Evolutionary conservation across 2,329 filamentous ascomycete genomes (phyloP).

Genomic region (Xylaria sp.): DNA sequence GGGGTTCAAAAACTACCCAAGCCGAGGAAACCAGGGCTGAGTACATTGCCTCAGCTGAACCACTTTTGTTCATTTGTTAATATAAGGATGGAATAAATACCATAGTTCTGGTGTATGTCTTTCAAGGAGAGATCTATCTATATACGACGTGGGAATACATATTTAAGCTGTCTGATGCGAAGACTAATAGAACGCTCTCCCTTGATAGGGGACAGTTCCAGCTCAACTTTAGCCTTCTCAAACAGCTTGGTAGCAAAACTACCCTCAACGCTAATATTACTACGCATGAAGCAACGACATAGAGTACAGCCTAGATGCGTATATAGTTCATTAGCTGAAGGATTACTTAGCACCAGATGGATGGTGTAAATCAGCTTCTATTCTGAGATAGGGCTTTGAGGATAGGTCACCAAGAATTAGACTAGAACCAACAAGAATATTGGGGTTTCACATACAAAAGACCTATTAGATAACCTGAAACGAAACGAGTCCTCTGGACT

Average conservation of each 20-base stretch:
- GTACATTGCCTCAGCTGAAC: background rate
- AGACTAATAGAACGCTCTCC: too few species aligned
- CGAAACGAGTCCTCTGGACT: too few species aligned
- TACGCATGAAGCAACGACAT: background rate
- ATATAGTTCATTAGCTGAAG: background rate
- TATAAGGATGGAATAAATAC: background rate
- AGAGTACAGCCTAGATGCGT: background rate
- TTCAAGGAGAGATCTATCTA: too few species aligned
- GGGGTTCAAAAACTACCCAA: background rate
- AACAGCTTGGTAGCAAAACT: background rate
- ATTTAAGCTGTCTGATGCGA: too few species aligned
- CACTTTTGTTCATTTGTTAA: background rate
- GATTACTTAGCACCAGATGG: background rate
- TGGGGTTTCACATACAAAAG: conserved; percentile 1
- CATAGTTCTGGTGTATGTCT: background rate
- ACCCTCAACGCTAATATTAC: background rate
- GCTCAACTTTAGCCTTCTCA: too few species aligned
- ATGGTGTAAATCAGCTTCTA: background rate
- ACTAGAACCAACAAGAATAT: background rate
- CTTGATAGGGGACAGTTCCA: background rate
- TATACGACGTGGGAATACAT: too few species aligned
- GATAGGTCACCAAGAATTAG: background rate
- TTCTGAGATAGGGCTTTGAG: conserved; percentile 1
- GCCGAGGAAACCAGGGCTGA: background rate
- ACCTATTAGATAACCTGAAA: too few species aligned